phyloP scores from a whole-genome alignment of 805 yeast genomes.

The Starmerella potacharoeniae region DNA sequence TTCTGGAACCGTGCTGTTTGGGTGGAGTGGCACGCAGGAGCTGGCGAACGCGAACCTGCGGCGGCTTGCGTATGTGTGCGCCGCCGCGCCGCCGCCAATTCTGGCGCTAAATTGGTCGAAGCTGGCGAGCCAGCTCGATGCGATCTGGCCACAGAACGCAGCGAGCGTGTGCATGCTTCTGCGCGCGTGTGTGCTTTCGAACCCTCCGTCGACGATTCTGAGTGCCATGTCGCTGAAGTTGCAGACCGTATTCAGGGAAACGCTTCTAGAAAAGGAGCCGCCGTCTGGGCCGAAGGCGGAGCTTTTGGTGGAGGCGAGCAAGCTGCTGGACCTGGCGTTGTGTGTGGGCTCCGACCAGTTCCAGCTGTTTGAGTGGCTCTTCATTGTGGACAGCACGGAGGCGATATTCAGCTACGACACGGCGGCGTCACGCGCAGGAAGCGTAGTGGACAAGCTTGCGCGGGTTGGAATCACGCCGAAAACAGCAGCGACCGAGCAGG shows the following conservation, averaged over 20 bases:
- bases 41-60: conserved; percentile 42
- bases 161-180: conserved; percentile 41
- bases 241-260: conserved; percentile 38
- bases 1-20: conserved; percentile 49
- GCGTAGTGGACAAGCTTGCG: conserved; percentile 28
- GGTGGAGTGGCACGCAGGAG: conserved; percentile 60
- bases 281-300: conserved; percentile 5
- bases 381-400: conserved; percentile 56
- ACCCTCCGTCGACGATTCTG: conserved; percentile 9
- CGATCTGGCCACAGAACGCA: conserved; percentile 37
- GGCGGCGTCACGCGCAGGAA: conserved; percentile 5
- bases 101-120: conserved; percentile 18
- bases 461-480: conserved; percentile 15
- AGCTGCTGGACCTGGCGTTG: conserved; percentile 64
- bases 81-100: conserved; percentile 40
- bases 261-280: conserved; percentile 26
- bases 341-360: conserved; percentile 65
- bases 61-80: conserved; percentile 51
- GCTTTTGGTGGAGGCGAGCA: conserved; percentile 40
- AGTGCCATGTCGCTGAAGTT: conserved; percentile 47
- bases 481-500: conserved; percentile 5
- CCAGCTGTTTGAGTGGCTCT: conserved; percentile 73
- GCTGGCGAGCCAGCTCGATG: conserved; percentile 20
- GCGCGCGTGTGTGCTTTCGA: conserved; percentile 46
- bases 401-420: conserved; percentile 33